Evolutionary conservation across 179 eudicot genomes (phyloP), one percentile per base, ranked within the genome.

Genomic region (Silene vulgaris): DNA sequence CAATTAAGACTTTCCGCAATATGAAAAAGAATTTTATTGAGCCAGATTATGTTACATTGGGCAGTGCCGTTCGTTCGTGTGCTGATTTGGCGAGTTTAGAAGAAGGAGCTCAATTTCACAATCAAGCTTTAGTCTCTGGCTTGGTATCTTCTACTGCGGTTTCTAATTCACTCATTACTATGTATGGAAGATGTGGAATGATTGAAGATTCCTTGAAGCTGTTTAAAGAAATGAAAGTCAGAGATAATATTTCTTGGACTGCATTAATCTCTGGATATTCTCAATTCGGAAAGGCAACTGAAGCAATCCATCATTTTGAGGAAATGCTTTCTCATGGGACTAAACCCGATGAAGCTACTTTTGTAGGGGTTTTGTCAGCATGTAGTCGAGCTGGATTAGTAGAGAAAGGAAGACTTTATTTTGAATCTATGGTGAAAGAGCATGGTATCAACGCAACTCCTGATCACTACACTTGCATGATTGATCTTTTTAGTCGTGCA

Each of bases 321-420:
- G 80, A 87, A 78, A 96, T 96, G 97, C 75, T 90, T 81, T 80
- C 81, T 60, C 68, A 85, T 76, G 96, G 90, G 78, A 85, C 89
- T 50, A 80, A 84, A 77, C 97, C 99, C 2, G 99, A 96, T 67
- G 96, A 85, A 69, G 90, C 91, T 29, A 90, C 93, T 43, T 96
- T 96, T 59, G 82, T 93, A 1, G 97, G 90, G 50, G 89, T 96
- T 77, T 85, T 96, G 40, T 90, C 97, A 74, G 99, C 97, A 56
- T 96, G 99, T 80, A 89, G 99, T 65, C 86, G 99, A 83, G 95
- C 97, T 60, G 97, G 99, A 26, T 82, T 96, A 74, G 99, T 93
- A 64, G 91, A 93, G 26, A 82, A 96, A 84, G 99, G 99, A 48
- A 75, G 80, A 23, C 52, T 66, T 19, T 93, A 90, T 83, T 96